Base-by-base conservation (phyloP, 2,329 filamentous ascomycete species). In the Hirsutella minnesotensis region DNA sequence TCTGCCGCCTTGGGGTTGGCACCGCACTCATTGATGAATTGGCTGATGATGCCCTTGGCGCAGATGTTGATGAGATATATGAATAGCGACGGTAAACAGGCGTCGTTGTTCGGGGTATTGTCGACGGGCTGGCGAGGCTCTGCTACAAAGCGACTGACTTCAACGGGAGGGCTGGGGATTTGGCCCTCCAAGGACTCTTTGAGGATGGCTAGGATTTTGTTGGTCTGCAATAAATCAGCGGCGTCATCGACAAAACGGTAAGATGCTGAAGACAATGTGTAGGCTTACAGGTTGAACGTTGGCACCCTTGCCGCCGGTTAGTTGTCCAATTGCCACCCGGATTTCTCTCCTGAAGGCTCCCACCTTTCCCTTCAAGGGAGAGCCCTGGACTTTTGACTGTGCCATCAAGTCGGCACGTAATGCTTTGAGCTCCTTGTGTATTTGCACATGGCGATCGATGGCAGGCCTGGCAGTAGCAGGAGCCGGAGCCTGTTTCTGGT, bases 61-160 rank as follows among this genome's bases (percentile, higher is more conserved):
- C 89, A 81, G 40, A 83, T 78, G 52, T 85, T 88, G 44, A 94
- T 69, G 2, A 86, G 70, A 57, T 88, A 94, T 21, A 94, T 65
- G 48, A 86, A 75, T 5, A 85, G 62, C 1, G 75, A 72, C 0
- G 84, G 81, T 19, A 84, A 62, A 18, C 72, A 65, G 19, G 64
- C 58, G 1, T 70, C 73, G 43, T 81, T 73, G 44, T 72, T 61
- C 3, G 64, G 53, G 3, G 69, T 69, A 12, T 70, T 73, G 43
- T 73, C 66, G n/a, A 62, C 56, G 1, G 69, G 67, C 22, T 66
- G 57, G 40, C 70, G 62, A 13, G 58, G 56, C n/a, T 66, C 61
- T 7, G 61, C 64, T 36, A 81, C 62, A 53, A 75, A 81, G 16
- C 67, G 60, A 41, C 68, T 68, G 10, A 77, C 70, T 46, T 81